phyloP scores from a whole-genome alignment of 805 yeast species.

The Kuraishia floccosa region DNA sequence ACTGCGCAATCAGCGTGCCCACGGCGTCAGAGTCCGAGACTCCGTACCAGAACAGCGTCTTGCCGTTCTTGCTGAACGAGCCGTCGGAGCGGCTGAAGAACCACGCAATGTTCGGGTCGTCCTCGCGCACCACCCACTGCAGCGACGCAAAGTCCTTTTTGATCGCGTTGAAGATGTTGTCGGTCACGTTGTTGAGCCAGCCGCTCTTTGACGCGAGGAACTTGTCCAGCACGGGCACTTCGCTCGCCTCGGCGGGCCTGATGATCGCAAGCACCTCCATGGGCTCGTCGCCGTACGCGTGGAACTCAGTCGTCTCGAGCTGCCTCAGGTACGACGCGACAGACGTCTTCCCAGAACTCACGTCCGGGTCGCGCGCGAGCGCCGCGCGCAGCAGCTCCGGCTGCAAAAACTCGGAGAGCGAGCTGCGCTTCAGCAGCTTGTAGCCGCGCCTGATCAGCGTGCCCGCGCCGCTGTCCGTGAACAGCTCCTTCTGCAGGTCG shows the following conservation, averaged over 20 bases:
- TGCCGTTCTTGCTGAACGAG: conserved; percentile 80
- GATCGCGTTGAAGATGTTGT: conserved; percentile 79
- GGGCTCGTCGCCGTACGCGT: conserved; percentile 91
- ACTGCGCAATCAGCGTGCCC: conserved; percentile 49
- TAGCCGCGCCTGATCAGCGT: conserved; percentile 97
- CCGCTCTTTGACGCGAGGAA: conserved; percentile 83
- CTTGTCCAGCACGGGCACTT: conserved; percentile 66
- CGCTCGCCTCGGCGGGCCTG: conserved; percentile 27
- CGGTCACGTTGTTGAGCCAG: conserved; percentile 96
- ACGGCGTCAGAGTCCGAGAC: conserved; percentile 51
- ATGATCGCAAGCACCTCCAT: conserved; percentile 90
- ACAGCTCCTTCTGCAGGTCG: conserved; percentile 92
- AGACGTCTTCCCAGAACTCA: conserved; percentile 55
- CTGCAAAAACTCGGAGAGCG: conserved; percentile 56
- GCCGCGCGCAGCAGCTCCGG: conserved; percentile 74
- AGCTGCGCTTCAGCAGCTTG: conserved; percentile 63
- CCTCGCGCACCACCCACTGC: conserved; percentile 87
- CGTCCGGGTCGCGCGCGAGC: conserved; percentile 65
- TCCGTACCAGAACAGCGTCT: conserved; percentile 93
- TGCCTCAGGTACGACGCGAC: conserved; percentile 75
- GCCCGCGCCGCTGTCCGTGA: conserved; percentile 99
- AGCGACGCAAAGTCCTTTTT: conserved; percentile 61
- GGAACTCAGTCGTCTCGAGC: conserved; percentile 51
- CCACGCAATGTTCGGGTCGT: conserved; percentile 86
- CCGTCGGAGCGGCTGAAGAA: conserved; percentile 91